Percentiles rank a stretch among this genome's conserved stretches.
phyloP scores from a whole-genome alignment of 2,329 filamentous ascomycete species.

The Verruconis gallopava region DNA sequence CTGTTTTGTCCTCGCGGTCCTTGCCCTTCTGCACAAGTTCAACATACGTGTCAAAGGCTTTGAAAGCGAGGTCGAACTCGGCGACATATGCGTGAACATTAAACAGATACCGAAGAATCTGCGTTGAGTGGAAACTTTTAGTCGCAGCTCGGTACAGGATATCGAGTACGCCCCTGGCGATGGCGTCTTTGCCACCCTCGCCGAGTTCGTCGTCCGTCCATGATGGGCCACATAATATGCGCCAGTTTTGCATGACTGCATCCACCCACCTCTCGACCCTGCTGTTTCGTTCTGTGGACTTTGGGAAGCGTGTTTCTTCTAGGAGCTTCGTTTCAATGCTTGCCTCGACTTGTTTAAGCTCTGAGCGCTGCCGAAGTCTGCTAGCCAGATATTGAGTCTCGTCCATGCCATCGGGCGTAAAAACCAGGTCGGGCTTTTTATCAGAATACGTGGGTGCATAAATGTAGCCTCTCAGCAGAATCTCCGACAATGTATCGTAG shows the following conservation, averaged over 20 bases:
- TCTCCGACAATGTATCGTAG: conserved; percentile 64
- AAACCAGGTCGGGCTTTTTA: conserved; percentile 11
- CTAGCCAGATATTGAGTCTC: conserved; percentile 17
- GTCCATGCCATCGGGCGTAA: conserved; percentile 16
- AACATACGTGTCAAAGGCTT: conserved; percentile 82
- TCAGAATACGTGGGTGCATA: conserved; percentile 36
- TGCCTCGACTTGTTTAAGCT: conserved; percentile 66
- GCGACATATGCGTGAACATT: conserved; percentile 75
- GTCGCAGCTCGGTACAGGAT: conserved; percentile 81
- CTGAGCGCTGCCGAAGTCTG: conserved; percentile 46
- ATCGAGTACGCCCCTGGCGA: conserved; percentile 66
- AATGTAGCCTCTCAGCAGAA: conserved; percentile 53
- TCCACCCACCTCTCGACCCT: conserved; percentile 76
- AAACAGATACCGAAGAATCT: conserved; percentile 76
- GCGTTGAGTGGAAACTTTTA: conserved; percentile 89
- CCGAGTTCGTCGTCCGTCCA: conserved; percentile 77
- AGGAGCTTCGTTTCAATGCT: conserved; percentile 71
- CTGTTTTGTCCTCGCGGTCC: conserved; percentile 63
- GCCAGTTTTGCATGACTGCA: conserved; percentile 74
- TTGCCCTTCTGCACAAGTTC: conserved; percentile 79
- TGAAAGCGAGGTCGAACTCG: conserved; percentile 84
- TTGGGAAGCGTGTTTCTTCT: conserved; percentile 69
- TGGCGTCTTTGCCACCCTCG: conserved; percentile 60
- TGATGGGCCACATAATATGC: conserved; percentile 60
- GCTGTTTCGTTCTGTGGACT: conserved; percentile 62